Percentiles rank a stretch among this genome's conserved stretches.
phyloP scores from a whole-genome alignment of 202 grass and related monocot genomes.

The Hordeum pubiflorum region DNA sequence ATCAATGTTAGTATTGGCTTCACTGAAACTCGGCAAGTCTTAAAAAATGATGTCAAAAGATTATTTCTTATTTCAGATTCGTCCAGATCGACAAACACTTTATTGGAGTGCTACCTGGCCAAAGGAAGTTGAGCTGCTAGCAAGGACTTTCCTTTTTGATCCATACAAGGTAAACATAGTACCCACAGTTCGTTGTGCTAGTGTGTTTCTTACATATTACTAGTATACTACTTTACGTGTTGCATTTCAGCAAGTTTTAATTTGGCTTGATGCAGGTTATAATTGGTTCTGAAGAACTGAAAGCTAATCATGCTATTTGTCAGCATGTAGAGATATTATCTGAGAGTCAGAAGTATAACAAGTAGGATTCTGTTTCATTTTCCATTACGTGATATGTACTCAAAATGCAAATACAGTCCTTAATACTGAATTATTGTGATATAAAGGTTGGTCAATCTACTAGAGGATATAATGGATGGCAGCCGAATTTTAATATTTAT shows the following conservation, averaged over 20 bases:
- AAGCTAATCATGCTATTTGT: conserved; percentile 96
- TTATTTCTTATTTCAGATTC: conserved; percentile 60
- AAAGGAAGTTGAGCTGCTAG: conserved; percentile 89
- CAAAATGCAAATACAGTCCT: neutral
- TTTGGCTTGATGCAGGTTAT: conserved; percentile 48
- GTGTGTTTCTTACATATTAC: conserved; percentile 5
- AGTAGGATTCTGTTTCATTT: conserved; percentile 48
- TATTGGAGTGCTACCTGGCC: conserved; percentile 98
- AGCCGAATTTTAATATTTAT: conserved; percentile 92
- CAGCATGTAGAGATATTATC: conserved; percentile 94
- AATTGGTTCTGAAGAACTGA: conserved; percentile 91
- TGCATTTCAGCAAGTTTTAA: conserved; percentile 23
- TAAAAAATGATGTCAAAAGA: neutral
- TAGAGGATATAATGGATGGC: conserved; percentile 96
- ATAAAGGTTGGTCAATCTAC: conserved; percentile 82
- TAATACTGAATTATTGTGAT: conserved; percentile 26
- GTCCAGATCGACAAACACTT: conserved; percentile 85
- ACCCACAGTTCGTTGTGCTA: conserved; percentile 2
- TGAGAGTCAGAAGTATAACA: conserved; percentile 98
- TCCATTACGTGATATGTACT: neutral
- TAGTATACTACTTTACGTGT: neutral
- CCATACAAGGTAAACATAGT: conserved; percentile 59
- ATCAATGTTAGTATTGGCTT: conserved; percentile 6
- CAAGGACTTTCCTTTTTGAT: conserved; percentile 84
- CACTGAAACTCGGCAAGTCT: neutral